These are phyloP conservation scores for Tagetes erecta DNA, from an alignment of 129 eudicot species.

Conservation along the genomic window DNA sequence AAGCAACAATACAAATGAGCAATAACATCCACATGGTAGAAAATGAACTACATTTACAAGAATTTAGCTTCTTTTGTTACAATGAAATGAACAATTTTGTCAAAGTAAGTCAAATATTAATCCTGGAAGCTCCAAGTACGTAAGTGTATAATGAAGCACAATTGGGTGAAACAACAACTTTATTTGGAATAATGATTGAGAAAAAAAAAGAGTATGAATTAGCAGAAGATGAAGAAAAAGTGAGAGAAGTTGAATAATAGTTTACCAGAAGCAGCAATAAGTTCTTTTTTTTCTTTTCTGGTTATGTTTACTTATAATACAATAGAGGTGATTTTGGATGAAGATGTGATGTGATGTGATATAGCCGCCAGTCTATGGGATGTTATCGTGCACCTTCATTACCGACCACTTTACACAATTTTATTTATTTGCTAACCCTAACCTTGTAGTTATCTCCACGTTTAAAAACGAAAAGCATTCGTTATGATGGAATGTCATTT, in stretches of 20 bases:
- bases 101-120: neutral
- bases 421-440: neutral
- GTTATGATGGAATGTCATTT: no score
- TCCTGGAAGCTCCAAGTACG: neutral
- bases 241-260: no score
- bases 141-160: neutral
- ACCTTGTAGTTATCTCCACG: neutral
- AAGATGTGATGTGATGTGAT: neutral
- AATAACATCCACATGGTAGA: neutral
- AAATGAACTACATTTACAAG: neutral
- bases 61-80: constrained; percentile 1
- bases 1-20: neutral
- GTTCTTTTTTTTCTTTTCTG: no score
- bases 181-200: neutral
- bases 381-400: constrained; percentile 33
- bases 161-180: constrained; percentile 9
- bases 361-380: constrained; percentile 38
- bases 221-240: neutral
- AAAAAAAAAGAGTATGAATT: neutral
- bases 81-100: neutral
- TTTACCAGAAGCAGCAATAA: no score
- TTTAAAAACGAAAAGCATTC: no score
- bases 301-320: no score
- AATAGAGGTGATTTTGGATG: no score
- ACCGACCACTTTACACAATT: neutral